Conservation (phyloP, 1,284 basidiomycete species). For the Coriolopsis trogii region DNA sequence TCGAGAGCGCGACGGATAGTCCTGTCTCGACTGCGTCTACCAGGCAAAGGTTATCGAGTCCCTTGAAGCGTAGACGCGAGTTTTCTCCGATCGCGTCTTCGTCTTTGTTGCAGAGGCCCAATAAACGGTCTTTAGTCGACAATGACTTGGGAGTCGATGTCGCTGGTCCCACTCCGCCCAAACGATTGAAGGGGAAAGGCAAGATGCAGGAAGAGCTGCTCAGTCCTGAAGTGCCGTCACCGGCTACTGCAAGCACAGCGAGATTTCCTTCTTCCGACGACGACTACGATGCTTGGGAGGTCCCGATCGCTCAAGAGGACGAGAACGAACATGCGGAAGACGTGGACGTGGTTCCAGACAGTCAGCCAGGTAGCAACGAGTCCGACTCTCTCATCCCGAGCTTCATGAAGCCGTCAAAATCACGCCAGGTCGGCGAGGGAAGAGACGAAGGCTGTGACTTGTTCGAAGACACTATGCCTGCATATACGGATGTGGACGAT, state of each 20-base stretch:
- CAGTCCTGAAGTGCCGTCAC: conserved; percentile 3
- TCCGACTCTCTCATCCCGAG: conserved; percentile 16
- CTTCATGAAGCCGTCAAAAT: conserved; percentile 11
- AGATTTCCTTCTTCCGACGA: conserved; percentile 3
- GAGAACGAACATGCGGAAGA: conserved; percentile 2
- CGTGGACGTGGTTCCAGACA: conserved; percentile 12
- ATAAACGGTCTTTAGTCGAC: no score
- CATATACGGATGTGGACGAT: neutral
- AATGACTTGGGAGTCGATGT: neutral
- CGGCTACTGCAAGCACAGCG: neutral
- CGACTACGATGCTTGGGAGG: conserved; percentile 24
- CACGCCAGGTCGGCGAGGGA: neutral
- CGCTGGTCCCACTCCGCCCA: neutral
- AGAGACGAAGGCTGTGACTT: neutral
- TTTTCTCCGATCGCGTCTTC: no score
- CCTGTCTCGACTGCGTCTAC: neutral
- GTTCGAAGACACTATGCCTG: neutral
- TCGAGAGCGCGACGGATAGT: no score
- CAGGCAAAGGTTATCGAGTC: neutral
- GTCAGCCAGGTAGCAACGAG: conserved; percentile 10
- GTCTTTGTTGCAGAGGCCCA: no score
- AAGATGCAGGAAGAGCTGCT: conserved; percentile 1
- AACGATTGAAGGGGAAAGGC: no score
- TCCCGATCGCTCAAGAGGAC: conserved; percentile 5
- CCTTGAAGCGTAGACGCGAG: no score